Base-by-base conservation (phyloP, 371 early-diverging fungal species). In the Blakeslea trispora region DNA sequence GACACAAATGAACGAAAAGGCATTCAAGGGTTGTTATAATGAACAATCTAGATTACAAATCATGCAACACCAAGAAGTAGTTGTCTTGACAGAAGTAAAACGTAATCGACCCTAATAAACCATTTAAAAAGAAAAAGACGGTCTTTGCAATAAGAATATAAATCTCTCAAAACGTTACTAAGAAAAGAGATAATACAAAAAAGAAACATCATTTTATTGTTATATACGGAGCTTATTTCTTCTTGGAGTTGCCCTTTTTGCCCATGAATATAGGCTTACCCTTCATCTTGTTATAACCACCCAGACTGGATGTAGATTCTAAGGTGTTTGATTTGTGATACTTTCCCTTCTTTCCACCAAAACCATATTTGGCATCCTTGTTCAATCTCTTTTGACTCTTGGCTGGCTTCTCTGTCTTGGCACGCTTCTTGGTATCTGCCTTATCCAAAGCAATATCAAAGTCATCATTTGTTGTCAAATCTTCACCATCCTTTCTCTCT, bases 361-460 rank as follows among this genome's bases (percentile, higher is more conserved):
- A 91, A 10, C 96, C 96, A 64, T 85, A 96, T 78, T 90, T 93
- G 39, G 65, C 34, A 66, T 83, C 74, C 74, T 83, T 88, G 61
- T 81, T 45, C 11, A 64, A 17, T 53, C 78, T 64, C 84, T 60
- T 68, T 37, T 68, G 72, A 56, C 43, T 85, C 76, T 74, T 86
- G 64, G 51, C 57, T 39, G 75, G 69, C 18, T 54, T 43, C 6
- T 62, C 48, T 45, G 49, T 72, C 68, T 71, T 74, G 23, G 55
- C 55, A 35, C 68, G 67, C 44, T 71, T 75, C 56, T 58, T 50
- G 31, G 64, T 65, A 61, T 32, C 68, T 24, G 80, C 89, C 31
- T 85, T 80, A 10, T 89, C 92, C 45, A 92, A 63, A 31, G 84
- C 90, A 65, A 95, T 81, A 64, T 90, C 95, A 69, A 96, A 91